Conservation (phyloP, 768 basidiomycete species). For the Rhizopogon vesiculosus region DNA sequence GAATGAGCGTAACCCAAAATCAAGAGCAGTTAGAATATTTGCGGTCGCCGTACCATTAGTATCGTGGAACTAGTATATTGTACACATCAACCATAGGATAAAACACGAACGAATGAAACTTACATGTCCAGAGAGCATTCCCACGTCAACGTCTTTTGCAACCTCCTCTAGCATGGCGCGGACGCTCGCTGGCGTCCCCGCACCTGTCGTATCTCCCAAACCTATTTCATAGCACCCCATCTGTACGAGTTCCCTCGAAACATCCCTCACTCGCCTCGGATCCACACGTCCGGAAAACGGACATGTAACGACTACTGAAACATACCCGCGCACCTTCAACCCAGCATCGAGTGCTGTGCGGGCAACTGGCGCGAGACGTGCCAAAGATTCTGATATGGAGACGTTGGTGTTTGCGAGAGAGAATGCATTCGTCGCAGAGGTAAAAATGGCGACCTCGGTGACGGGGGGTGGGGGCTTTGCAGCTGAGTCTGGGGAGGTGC, state of each 20-base stretch:
- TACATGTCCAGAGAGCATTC: constrained; percentile 61
- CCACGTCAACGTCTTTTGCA: constrained; percentile 52
- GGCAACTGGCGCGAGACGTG: constrained; percentile 57
- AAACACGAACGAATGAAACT: constrained; percentile 30
- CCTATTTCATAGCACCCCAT: constrained; percentile 97
- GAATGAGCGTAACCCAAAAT: constrained; percentile 74
- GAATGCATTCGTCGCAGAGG: constrained; percentile 85
- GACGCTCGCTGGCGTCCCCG: constrained; percentile 70
- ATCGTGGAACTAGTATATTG: constrained; percentile 68
- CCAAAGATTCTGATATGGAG: constrained; percentile 65
- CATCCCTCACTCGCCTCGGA: constrained; percentile 56
- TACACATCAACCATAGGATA: not conserved
- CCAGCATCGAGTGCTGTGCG: constrained; percentile 54
- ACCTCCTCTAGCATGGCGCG: constrained; percentile 67
- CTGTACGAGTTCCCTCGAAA: constrained; percentile 65
- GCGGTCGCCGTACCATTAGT: constrained; percentile 82
- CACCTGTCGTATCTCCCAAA: constrained; percentile 89
- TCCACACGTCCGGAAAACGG: constrained; percentile 83
- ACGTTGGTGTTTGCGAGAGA: constrained; percentile 81
- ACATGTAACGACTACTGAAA: constrained; percentile 79
- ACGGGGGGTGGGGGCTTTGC: constrained; percentile 45
- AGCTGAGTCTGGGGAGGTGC: constrained; percentile 21
- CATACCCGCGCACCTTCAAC: constrained; percentile 77
- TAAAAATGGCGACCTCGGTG: constrained; percentile 86
- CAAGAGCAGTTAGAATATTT: constrained; percentile 68